Evolutionary conservation across 2,329 filamentous ascomycete genomes (phyloP).

Genomic region (Colletotrichum endophyticum): DNA sequence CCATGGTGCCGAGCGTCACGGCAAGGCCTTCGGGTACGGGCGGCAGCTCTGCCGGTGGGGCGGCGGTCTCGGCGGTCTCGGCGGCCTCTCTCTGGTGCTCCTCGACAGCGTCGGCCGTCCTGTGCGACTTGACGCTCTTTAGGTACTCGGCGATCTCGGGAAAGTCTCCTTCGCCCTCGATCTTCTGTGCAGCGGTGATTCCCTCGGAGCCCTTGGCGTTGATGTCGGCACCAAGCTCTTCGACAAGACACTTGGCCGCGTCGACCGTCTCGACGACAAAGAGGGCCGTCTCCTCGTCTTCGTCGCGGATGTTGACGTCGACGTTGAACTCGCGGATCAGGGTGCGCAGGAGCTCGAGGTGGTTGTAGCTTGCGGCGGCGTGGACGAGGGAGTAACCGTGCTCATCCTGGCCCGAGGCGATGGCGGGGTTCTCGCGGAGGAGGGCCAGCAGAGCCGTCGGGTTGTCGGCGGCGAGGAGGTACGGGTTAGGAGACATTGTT

Average conservation of each 20-base stretch:
- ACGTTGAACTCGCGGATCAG: constrained; percentile 80
- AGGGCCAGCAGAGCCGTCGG: constrained; percentile 75
- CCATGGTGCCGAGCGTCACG: constrained; percentile 79
- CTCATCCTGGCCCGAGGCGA: constrained; percentile 82
- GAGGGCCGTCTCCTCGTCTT: constrained; percentile 92
- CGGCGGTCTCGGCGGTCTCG: constrained; percentile 9
- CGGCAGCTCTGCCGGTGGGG: constrained; percentile 50
- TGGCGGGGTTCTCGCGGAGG: constrained; percentile 73
- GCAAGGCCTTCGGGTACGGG: constrained; percentile 77
- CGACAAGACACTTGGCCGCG: constrained; percentile 79
- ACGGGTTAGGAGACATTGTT: constrained; percentile 64
- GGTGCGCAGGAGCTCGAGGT: constrained; percentile 77
- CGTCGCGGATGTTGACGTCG: constrained; percentile 81
- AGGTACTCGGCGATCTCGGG: constrained; percentile 79
- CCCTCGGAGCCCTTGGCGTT: constrained; percentile 73
- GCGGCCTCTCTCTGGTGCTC: constrained; percentile 33
- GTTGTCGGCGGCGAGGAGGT: constrained; percentile 83
- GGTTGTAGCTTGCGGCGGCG: constrained; percentile 91
- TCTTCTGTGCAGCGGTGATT: constrained; percentile 80
- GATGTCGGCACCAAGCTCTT: constrained; percentile 78
- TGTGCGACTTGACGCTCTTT: constrained; percentile 34
- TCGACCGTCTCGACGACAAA: constrained; percentile 87
- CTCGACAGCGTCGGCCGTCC: constrained; percentile 29
- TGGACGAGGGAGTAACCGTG: constrained; percentile 95
- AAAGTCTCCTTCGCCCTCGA: constrained; percentile 79